phyloP scores from a whole-genome alignment of 1,284 basidiomycete species.

The Cryptococcus sp. region DNA sequence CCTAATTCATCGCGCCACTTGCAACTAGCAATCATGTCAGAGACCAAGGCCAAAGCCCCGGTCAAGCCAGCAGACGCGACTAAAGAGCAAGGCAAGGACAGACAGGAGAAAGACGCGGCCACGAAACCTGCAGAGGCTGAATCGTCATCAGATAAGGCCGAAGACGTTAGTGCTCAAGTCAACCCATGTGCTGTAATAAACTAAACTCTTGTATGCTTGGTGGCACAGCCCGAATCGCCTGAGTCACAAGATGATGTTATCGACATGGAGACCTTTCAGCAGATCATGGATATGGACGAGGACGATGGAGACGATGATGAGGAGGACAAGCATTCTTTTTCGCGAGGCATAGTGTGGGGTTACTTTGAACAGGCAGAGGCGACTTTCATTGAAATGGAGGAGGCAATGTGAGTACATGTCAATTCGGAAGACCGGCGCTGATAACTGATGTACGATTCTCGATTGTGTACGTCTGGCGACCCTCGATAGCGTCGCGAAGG shows the following conservation, averaged over 20 bases:
- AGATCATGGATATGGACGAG: slow-evolving; percentile 86
- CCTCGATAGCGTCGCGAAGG: slow-evolving; percentile 57
- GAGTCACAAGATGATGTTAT: slow-evolving; percentile 54
- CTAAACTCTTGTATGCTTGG: too few species aligned
- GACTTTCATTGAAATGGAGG: slow-evolving; percentile 78
- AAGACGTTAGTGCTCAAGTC: too few species aligned
- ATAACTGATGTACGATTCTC: background rate
- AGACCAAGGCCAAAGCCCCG: slow-evolving; percentile 4
- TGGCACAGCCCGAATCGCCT: too few species aligned
- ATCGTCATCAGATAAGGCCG: too few species aligned
- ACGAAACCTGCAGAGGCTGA: background rate
- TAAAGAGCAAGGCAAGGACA: background rate
- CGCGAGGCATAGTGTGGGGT: slow-evolving; percentile 70
- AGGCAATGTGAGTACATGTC: slow-evolving; percentile 65
- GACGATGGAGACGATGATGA: slow-evolving; percentile 62
- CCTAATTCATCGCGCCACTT: background rate
- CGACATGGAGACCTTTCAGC: slow-evolving; percentile 75
- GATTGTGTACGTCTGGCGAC: background rate
- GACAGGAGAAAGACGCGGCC: background rate
- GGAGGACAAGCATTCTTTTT: slow-evolving; percentile 64
- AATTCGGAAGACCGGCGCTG: too few species aligned
- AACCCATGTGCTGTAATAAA: too few species aligned
- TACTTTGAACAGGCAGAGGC: slow-evolving; percentile 75
- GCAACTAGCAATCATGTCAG: slow-evolving; percentile 4
- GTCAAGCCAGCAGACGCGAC: background rate